These are phyloP conservation scores for Mortierella sp. DNA, from an alignment of 371 early-diverging fungal genomes.

Conservation along the genomic window DNA sequence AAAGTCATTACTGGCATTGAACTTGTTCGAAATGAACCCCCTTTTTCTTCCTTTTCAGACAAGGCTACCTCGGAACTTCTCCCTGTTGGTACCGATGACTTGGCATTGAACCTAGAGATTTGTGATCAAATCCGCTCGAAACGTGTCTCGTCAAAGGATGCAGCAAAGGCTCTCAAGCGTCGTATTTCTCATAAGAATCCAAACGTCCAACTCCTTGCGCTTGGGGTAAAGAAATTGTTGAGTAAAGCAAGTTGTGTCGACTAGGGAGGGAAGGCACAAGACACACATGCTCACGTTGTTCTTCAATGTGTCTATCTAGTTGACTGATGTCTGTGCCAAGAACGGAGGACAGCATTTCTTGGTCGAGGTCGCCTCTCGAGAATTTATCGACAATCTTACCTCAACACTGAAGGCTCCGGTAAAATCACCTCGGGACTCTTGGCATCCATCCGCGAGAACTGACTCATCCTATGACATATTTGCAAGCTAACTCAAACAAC, in stretches of 20 bases:
- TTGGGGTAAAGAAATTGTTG: conserved; percentile 68
- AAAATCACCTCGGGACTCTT: conserved; percentile 29
- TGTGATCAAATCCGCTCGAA: conserved; percentile 93
- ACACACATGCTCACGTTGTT: neutral
- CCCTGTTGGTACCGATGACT: conserved; percentile 86
- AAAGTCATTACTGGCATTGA: neutral
- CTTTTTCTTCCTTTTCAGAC: conserved; percentile 55
- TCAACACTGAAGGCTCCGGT: conserved; percentile 71
- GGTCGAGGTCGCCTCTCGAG: conserved; percentile 86
- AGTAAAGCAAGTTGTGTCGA: no score
- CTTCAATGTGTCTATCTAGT: conserved; percentile 52
- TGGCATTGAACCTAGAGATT: conserved; percentile 85
- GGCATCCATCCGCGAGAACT: no score
- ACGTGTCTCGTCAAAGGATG: conserved; percentile 80
- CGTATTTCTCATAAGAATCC: conserved; percentile 88
- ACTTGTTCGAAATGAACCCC: conserved; percentile 1
- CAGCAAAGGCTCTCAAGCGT: conserved; percentile 76
- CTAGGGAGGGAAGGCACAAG: no score
- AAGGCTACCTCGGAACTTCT: conserved; percentile 92
- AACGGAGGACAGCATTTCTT: conserved; percentile 91
- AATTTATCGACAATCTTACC: conserved; percentile 87
- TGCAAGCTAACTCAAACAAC: no score
- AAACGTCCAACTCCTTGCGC: conserved; percentile 89
- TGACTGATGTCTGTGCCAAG: conserved; percentile 93
- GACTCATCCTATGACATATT: no score